Evolutionary conservation across 2,329 filamentous ascomycete genomes (phyloP), one percentile per base, ranked within the genome.

Genomic region (Cryphonectria parasitica): DNA sequence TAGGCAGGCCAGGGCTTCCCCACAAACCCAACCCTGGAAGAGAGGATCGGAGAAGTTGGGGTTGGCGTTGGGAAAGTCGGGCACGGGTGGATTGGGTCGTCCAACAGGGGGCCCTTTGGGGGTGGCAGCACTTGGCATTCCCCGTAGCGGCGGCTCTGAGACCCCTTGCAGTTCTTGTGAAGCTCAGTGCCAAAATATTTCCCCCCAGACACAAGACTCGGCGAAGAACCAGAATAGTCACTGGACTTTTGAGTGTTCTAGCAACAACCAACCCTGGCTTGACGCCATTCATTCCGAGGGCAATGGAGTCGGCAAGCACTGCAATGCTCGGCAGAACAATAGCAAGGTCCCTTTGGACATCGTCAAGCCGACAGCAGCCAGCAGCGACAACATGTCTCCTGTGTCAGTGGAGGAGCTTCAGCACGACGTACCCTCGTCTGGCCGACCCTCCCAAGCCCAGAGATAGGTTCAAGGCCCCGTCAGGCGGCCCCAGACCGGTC

Each of bases 361-460:
- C 67, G 5, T 66, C 36, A 11, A 45, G 41, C 63, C 52, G 31
- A 19, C 60, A 36, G 25, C n/a, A 49, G 45, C 45, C 45, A 49
- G 45, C 70, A 28, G 8, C 64, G 54, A 39, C 84, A 13, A 74
- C 82, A 66, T 88, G 86, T 76, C 77, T 85, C 19, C 71, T 83
- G 66, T 89, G 87, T 78, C 85, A 86, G 81, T 85, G 84, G 78
- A 84, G 85, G 68, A 78, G 81, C 39, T 85, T 89, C 74, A 81
- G 81, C 74, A 80, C 82, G 25, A 84, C 87, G 1, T 81, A 83
- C 71, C 77, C 78, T 41, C 74, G 75, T 72, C 73, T 75, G 68
- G 71, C 69, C 71, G 70, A 71, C 66, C 56, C 45, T 49, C 45
- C 72, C 39, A 74, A 60, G 25, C 17, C 61, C 11, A 43, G 25